Conservation (phyloP, 345 rosid genomes). For the Gossypium raimondii region DNA sequence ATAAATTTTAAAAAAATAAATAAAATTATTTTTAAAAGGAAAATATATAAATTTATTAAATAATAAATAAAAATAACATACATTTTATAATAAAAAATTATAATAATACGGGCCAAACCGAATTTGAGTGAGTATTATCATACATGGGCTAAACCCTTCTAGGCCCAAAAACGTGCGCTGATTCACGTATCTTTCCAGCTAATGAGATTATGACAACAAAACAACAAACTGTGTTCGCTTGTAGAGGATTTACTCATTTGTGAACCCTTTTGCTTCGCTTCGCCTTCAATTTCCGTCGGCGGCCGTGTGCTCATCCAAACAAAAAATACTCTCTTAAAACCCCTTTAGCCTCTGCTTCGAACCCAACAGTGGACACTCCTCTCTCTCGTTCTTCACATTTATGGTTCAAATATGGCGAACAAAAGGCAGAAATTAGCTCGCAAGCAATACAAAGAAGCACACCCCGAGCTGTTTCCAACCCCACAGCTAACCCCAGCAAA, state of each 20-base stretch:
- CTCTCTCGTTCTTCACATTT: background rate
- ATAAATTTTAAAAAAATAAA: too few species aligned
- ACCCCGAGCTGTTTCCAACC: conserved; percentile 64
- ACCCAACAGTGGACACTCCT: background rate
- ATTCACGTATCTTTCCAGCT: background rate
- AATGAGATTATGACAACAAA: background rate
- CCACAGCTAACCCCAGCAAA: conserved; percentile 67
- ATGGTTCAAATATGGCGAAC: conserved; percentile 49
- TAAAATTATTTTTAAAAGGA: too few species aligned
- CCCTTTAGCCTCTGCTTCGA: background rate
- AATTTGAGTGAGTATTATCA: too few species aligned
- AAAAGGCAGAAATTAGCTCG: conserved; percentile 74
- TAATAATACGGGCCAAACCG: too few species aligned
- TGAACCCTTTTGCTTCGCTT: background rate
- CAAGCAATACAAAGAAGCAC: conserved; percentile 50
- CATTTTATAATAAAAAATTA: too few species aligned
- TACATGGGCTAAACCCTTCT: too few species aligned
- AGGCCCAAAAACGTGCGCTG: background rate
- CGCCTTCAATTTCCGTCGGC: background rate
- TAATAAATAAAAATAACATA: too few species aligned
- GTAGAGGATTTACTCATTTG: background rate
- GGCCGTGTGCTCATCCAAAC: background rate
- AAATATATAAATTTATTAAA: too few species aligned
- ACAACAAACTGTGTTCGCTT: background rate
- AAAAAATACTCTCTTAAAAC: conserved; percentile 1